Base-by-base conservation (phyloP, 192 early-diverging fungal species). In the Rhizoclosmatium sp. region DNA sequence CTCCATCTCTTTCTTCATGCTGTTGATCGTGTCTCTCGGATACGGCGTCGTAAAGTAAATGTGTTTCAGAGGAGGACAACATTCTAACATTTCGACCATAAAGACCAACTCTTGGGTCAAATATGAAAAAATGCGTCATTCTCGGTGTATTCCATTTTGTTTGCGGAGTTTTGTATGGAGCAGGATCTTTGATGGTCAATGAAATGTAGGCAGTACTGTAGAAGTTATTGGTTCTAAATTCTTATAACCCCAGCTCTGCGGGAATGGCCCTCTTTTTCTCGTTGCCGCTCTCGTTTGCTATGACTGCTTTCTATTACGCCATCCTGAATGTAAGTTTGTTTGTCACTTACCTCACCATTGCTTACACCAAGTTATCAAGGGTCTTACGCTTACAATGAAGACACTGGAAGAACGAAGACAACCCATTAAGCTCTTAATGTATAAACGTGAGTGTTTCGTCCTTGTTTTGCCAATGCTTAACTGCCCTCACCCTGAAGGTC, bases 271-370 rank as follows among this genome's bases (percentile, higher is more conserved):
- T 95, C 40, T 74, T 97, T 47, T 93, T 95, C 40, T 92, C 95
- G 19, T 87, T 98, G 7, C 98, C 98, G 2, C 85, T 98, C 47
- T 91, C 98, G 3, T 80, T 94, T 23, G 94, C 94, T 51, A 95
- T 98, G 96, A 94, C 94, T 0, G 82, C 90, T 41, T 99, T 99
- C 70, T 98, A 99, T 83, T 87, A 94, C n/a, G 96, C 95, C 93
- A 99, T 92, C 9, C 83, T 99, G 59, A 89, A 90, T 58, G 94
- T 94, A 78, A 31, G 69, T 21, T 61, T 45, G 14, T 54, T 31
- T 14, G 51, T 54, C 9, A 31, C 0, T 31, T 31, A 31, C 31
- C 31, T 31, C 31, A 31, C 31, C 31, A 31, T 31, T 31, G 31
- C 44, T 40, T 7, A 56, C 47, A 41, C 23, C 67, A 10, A 44